Conservation (phyloP, 139 green algal species). For the Tetradesmus obliquus region DNA sequence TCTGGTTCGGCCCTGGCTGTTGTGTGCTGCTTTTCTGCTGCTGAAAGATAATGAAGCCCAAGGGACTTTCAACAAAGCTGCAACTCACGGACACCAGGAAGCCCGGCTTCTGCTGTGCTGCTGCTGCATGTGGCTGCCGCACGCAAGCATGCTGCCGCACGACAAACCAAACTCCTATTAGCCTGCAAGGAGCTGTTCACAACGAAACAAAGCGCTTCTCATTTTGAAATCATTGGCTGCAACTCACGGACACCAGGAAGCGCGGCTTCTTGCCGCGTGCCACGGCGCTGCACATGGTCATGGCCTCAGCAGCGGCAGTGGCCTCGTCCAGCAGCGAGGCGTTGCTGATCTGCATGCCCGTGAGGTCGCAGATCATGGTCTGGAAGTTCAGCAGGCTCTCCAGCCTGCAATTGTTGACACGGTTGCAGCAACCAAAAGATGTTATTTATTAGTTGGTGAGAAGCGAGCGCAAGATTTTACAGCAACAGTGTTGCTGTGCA, state of each 20-base stretch:
- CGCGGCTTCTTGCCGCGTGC: slow-evolving; percentile 97
- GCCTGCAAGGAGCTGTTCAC: neutral
- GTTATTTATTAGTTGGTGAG: neutral
- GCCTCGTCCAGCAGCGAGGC: slow-evolving; percentile 97
- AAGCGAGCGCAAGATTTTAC: neutral
- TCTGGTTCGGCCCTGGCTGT: too few species aligned
- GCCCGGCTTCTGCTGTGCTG: slow-evolving; percentile 85
- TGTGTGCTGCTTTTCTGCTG: too few species aligned
- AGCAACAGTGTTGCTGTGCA: neutral
- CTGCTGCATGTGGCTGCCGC: neutral
- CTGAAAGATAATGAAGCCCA: too few species aligned
- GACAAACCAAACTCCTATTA: too few species aligned
- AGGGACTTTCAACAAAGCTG: too few species aligned
- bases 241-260: slow-evolving; percentile 91
- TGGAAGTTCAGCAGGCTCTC: slow-evolving; percentile 99
- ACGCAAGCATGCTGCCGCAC: too few species aligned
- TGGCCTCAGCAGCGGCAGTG: slow-evolving; percentile 98
- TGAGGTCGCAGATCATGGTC: slow-evolving; percentile 98
- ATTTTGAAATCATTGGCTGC: neutral
- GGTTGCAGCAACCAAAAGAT: neutral
- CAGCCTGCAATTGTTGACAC: slow-evolving; percentile 69
- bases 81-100: slow-evolving; percentile 91
- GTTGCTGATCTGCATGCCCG: slow-evolving; percentile 95
- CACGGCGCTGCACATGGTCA: slow-evolving; percentile 98
- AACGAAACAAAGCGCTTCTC: neutral